Base-by-base conservation (phyloP, 2,329 filamentous ascomycete species). In the Colletotrichum trifolii region DNA sequence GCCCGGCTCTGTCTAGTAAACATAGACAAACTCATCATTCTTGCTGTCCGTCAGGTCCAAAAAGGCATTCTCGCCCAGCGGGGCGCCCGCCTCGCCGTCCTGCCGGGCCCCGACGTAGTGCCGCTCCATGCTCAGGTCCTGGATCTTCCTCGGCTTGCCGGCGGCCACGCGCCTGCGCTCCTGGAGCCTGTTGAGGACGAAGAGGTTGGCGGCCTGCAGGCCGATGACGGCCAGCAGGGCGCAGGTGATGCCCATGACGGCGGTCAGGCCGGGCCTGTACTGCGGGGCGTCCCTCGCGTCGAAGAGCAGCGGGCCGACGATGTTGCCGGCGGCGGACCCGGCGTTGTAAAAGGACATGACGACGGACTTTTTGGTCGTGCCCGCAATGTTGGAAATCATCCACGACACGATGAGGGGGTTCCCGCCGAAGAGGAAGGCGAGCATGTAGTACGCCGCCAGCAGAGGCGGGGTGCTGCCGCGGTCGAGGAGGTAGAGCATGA, bases 21-120 rank as follows among this genome's bases (percentile, higher is more conserved):
- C 82, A 74, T 87, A 90, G 13, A 89, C 82, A 76, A 91, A 91
- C 70, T 91, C 88, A 62, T 91, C 87, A 69, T 91, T 91, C 77
- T 88, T 78, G 17, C 83, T 76, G 73, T 91, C 89, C 1, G 89
- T 90, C 68, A 90, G 69, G 75, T 91, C 89, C 68, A 85, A 73
- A 54, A 86, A 84, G 0, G 83, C 84, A 50, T 84, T 81, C 13
- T 83, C 79, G 6, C 85, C 85, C 17, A 85, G 61, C 1, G 66
- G 70, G 6, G 60, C 65, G 43, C 64, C 68, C 64, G 70, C 67
- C 8, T 69, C 69, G 15, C 73, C 75, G 9, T 72, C 53, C 40
- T 47, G 76, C 34, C 79, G 77, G 33, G 72, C 69, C 25, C 71
- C 71, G 6, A 72, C 72, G 68, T 86, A 89, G 5, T 75, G 75